phyloP scores from a whole-genome alignment of 148 eudicot genomes.

The Camellia sinensis region DNA sequence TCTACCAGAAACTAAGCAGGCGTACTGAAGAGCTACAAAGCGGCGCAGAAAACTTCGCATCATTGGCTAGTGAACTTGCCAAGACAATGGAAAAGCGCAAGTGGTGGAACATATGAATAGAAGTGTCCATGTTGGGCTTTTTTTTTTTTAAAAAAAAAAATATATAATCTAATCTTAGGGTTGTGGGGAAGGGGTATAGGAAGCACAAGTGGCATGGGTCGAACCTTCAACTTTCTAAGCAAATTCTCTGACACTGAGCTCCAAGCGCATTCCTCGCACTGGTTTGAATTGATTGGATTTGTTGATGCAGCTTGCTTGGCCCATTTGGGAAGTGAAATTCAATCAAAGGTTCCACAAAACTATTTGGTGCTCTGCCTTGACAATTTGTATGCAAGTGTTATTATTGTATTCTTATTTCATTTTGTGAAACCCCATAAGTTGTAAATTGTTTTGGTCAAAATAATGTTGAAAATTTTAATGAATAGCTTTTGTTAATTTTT shows the following conservation, averaged over 20 bases:
- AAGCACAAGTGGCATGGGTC: too few relatives aligned
- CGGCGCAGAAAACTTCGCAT: slow-evolving; percentile 77
- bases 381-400: neutral
- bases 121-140: neutral
- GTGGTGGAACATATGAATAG: slow-evolving; percentile 75
- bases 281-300: neutral
- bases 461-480: too few relatives aligned
- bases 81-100: slow-evolving; percentile 81
- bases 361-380: neutral
- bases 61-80: slow-evolving; percentile 77
- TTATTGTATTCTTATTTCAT: neutral
- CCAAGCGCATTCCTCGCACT: neutral
- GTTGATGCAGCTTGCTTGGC: neutral
- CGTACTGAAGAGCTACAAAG: slow-evolving; percentile 72
- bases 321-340: neutral
- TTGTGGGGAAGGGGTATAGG: too few relatives aligned
- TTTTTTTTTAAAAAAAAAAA: too few relatives aligned
- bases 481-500: neutral
- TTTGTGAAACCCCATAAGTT: neutral
- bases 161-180: too few relatives aligned
- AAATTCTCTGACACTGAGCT: too few relatives aligned
- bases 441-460: neutral
- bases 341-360: neutral
- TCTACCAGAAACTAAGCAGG: slow-evolving; percentile 59
- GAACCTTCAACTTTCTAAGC: too few relatives aligned